phyloP scores from a whole-genome alignment of 2,329 filamentous ascomycete species.

The Paradendryphiella salina region DNA sequence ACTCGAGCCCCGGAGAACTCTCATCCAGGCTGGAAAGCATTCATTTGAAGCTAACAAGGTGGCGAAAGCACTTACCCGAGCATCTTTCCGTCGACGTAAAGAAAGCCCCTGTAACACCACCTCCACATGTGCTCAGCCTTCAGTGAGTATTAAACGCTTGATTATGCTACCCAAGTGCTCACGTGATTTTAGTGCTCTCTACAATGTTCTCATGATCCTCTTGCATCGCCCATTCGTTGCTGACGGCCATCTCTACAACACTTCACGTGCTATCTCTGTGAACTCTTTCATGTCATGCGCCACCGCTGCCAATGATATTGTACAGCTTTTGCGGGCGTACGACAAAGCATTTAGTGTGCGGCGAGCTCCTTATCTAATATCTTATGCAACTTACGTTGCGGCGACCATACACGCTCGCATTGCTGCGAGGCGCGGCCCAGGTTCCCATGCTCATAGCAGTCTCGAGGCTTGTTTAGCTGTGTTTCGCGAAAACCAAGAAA shows the following conservation, averaged over 20 bases:
- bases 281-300: constrained; percentile 53
- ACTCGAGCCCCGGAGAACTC: constrained; percentile 43
- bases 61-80: constrained; percentile 49
- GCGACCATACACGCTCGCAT: constrained; percentile 59
- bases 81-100: constrained; percentile 49
- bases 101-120: constrained; percentile 33
- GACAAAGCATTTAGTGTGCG: constrained; percentile 52
- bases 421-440: constrained; percentile 49
- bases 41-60: constrained; percentile 50
- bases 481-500: constrained; percentile 56
- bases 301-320: constrained; percentile 53
- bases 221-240: constrained; percentile 59
- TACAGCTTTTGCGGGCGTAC: constrained; percentile 52
- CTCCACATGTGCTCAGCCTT: constrained; percentile 43
- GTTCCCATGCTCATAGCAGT: constrained; percentile 42
- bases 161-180: background rate
- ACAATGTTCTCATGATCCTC: constrained; percentile 57
- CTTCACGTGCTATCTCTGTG: constrained; percentile 47
- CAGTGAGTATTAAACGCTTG: constrained; percentile 17
- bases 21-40: constrained; percentile 45
- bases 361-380: constrained; percentile 58
- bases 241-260: constrained; percentile 54
- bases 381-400: constrained; percentile 60
- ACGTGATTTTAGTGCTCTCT: constrained; percentile 45
- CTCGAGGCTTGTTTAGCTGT: constrained; percentile 53